These are phyloP conservation scores for Podaxis sp. DNA, from an alignment of 768 basidiomycete species.

Conservation along the genomic window DNA sequence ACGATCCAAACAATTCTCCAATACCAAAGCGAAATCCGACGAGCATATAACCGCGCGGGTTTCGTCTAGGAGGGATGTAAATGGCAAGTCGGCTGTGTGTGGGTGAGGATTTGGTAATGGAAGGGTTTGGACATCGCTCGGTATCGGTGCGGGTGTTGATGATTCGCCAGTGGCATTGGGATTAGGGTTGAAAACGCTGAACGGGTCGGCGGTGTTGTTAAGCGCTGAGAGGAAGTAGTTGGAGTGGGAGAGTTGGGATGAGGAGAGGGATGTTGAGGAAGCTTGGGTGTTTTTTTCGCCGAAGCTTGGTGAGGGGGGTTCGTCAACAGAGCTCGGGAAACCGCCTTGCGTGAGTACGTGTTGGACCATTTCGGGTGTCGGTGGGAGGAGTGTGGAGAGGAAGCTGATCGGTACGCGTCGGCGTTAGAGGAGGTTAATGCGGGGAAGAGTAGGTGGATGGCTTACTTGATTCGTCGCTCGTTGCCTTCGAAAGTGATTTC, in stretches of 20 bases:
- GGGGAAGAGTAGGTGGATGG: conserved; percentile 22
- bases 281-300: conserved; percentile 12
- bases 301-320: conserved; percentile 1
- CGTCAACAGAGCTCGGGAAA: conserved; percentile 21
- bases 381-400: conserved; percentile 70
- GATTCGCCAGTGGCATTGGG: neutral
- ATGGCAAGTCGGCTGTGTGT: conserved; percentile 44
- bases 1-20: conserved; percentile 72
- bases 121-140: conserved; percentile 15
- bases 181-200: conserved; percentile 15
- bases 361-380: conserved; percentile 67
- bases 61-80: conserved; percentile 67
- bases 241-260: conserved; percentile 30
- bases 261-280: conserved; percentile 27
- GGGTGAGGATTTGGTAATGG: conserved; percentile 26
- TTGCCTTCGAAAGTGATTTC: conserved; percentile 62
- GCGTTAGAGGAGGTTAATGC: conserved; percentile 1
- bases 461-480: conserved; percentile 55
- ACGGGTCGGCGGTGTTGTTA: conserved; percentile 8
- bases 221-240: conserved; percentile 28
- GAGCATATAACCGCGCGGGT: conserved; percentile 63
- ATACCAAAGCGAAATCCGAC: conserved; percentile 67
- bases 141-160: neutral
- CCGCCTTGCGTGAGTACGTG: conserved; percentile 73
- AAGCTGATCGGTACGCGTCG: conserved; percentile 46